Evolutionary conservation across 208 protist genomes (phyloP).

Genomic region (Acanthamoeba sp.): DNA sequence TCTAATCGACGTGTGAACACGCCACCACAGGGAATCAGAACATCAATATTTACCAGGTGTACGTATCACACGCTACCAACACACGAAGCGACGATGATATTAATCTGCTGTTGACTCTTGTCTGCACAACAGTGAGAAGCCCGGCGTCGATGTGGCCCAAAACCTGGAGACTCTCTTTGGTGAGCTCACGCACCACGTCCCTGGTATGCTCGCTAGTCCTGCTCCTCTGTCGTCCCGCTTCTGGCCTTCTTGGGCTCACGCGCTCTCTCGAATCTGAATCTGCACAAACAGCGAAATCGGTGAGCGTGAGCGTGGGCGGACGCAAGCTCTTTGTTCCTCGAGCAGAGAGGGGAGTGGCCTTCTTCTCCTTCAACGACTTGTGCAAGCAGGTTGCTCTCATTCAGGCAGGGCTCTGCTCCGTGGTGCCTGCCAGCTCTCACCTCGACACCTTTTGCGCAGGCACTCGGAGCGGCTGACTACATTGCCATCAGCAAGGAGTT

Average conservation of each 20-base stretch:
- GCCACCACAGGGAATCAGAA: neutral
- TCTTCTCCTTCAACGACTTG: constrained; percentile 86
- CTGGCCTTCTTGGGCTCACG: neutral
- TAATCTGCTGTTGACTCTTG: neutral
- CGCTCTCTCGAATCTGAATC: neutral
- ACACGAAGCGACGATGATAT: neutral
- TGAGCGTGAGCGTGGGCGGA: constrained; percentile 51
- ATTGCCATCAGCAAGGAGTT: constrained; percentile 85
- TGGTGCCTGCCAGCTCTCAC: neutral
- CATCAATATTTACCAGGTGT: constrained; percentile 70
- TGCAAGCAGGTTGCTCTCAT: constrained; percentile 77
- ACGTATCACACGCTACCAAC: neutral
- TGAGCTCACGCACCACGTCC: constrained; percentile 92
- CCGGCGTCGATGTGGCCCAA: constrained; percentile 84
- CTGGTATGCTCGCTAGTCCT: constrained; percentile 41
- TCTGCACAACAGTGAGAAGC: neutral
- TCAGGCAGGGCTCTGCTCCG: neutral
- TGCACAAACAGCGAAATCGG: constrained; percentile 45
- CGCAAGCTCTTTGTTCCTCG: constrained; percentile 79
- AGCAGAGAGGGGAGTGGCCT: constrained; percentile 75
- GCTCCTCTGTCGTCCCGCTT: constrained; percentile 89
- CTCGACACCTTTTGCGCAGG: neutral
- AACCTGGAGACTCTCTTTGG: constrained; percentile 91
- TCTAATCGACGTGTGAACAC: neutral
- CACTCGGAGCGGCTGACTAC: constrained; percentile 86